Base-by-base conservation (phyloP, 768 basidiomycete species). In the Epithele typhae region DNA sequence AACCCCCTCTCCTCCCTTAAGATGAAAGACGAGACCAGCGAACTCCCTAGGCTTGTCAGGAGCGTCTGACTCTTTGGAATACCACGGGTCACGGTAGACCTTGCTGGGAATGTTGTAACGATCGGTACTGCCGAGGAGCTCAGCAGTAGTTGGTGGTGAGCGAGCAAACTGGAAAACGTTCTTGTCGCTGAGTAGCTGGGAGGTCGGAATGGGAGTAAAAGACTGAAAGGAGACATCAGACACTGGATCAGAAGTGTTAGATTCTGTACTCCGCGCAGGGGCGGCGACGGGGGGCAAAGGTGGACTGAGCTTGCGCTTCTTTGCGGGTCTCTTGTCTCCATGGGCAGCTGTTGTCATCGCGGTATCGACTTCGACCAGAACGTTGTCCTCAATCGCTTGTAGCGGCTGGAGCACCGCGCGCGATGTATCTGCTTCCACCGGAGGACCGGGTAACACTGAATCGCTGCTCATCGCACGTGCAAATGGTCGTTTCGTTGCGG, bases 61-160 rank as follows among this genome's bases (percentile, higher is more conserved):
- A 0, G 83, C 75, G 60, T 98, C 95, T 4, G 56, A 54, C 19
- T 73, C 71, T 41, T 78, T 77, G 5, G 89, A 91, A 59, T 91
- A 99, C 64, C 77, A 84, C 0, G 94, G 88, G n/a, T 77, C 69
- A 37, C 74, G 79, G 64, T 96, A 94, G 19, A 87, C 62, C 54
- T 78, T 81, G 37, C 60, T 66, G 4, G 81, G 76, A 6, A 88
- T 61, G 18, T 72, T 73, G 53, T 77, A 65, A 0, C 61, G 57
- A 25, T 74, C 71, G 12, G 82, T 46, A 37, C 69, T 74, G 6
- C 61, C 59, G 5, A 74, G 45, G 0, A 87, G 65, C 11, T 77
- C 67, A 3, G 71, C 66, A 5, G 68, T 38, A 5, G 76, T 65
- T 2, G 87, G 87, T 0, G 85, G 79, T 9, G 59, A 45, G n/a